Base-by-base conservation (phyloP, 139 green algal genomes). In the Chara braunii region DNA sequence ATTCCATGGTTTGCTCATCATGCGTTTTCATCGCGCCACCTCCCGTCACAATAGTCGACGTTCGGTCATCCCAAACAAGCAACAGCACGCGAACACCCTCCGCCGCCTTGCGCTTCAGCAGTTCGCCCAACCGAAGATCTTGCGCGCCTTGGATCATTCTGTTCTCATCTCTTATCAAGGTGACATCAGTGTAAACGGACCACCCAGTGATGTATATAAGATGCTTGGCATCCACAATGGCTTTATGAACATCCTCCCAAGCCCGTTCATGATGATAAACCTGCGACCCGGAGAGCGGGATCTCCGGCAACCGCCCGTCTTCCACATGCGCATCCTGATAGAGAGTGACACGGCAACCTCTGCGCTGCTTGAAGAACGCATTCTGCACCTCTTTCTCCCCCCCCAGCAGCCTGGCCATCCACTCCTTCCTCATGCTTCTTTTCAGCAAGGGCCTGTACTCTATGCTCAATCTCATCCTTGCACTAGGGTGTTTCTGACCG, bases 31-130 rank as follows among this genome's bases (percentile, higher is more conserved):
- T 86, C 22, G 84, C 42, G 31, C 82, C 82, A n/a, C n/a, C n/a
- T n/a, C n/a, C n/a, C n/a, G n/a, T n/a, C n/a, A n/a, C n/a, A n/a
- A n/a, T n/a, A n/a, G n/a, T n/a, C n/a, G 51, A 68, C 5, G 70
- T 79, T 1, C 28, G 68, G 66, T 87, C 82, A 51, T 87, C 82
- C 82, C 82, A 87, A 18, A 87, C 75, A 53, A 86, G 62, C 50
- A 85, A 37, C 34, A 75, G 60, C 68, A 83, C 64, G 11, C 53
- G 53, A 11, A 58, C 50, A 58, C 50, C 77, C 60, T 82, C 60
- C 23, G 51, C 33, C 28, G 78, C 78, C 67, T 83, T 87, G 53
- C 60, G 55, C 32, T 70, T 80, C 2, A 87, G 68, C 30, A 87
- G 75, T 34, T 87, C 60, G 1, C 82, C 82, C 22, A 87, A 65